Percentiles rank a stretch among this genome's conserved stretches.
Evolutionary conservation across 257 asterid species (phyloP).

Genomic region (Avicennia marina): DNA sequence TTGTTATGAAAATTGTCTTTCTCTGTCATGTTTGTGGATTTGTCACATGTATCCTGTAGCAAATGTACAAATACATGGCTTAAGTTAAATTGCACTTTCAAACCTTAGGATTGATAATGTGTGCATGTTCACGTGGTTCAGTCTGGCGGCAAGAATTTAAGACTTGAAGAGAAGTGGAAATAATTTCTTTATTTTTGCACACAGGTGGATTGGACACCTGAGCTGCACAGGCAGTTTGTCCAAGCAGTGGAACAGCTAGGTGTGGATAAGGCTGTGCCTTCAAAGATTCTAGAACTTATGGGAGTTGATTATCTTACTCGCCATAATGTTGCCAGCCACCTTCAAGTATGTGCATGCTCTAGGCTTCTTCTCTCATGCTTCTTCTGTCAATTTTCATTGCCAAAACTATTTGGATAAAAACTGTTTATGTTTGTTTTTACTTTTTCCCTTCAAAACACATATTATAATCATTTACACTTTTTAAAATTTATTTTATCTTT

Average conservation of each 20-base stretch:
- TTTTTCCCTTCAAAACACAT: no score
- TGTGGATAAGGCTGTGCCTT: constrained; percentile 70
- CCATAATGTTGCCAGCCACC: constrained; percentile 70
- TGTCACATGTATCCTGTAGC: constrained; percentile 1
- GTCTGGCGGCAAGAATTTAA: no score
- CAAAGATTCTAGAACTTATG: constrained; percentile 64
- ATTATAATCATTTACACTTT: no score
- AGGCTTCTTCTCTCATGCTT: not conserved
- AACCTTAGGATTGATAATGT: not conserved
- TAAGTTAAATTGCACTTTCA: not conserved
- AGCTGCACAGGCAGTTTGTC: constrained; percentile 58
- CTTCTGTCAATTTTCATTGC: not conserved
- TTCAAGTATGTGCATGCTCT: constrained; percentile 41
- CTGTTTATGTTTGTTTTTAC: no score
- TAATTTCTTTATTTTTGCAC: constrained; percentile 11
- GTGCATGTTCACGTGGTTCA: no score
- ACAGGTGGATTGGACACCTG: constrained; percentile 78
- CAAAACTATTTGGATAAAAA: no score
- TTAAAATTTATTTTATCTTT: no score
- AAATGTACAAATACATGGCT: not conserved
- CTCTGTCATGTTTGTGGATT: constrained; percentile 16
- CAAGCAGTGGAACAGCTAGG: constrained; percentile 72
- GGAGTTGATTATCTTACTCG: constrained; percentile 68
- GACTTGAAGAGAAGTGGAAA: constrained; percentile 18
- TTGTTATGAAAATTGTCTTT: not conserved